Evolutionary conservation across 116 monocot species (phyloP), one percentile per base, ranked within the genome.

Genomic region (Trichopus zeylanicus): DNA sequence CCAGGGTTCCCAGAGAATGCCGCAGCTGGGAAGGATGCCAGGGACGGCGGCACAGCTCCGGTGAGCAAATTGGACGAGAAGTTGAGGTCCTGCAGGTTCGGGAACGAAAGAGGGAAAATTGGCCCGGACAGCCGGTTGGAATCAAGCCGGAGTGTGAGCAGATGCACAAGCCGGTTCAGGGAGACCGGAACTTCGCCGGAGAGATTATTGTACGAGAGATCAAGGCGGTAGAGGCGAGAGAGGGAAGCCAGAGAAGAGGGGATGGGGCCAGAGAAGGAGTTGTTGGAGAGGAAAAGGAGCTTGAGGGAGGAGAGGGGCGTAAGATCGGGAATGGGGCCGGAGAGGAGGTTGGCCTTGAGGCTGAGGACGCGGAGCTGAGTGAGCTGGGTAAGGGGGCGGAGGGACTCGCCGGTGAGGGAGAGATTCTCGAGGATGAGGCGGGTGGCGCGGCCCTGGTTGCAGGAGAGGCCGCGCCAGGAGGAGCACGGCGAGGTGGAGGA

Each of bases 341-440:
- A 76, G 69, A 94, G 63, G 31, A 2, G 22, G 86, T 89, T 89
- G 34, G 39, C 27, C 33, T 89, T 83, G 37, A 95, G 86, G 74
- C 78, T 86, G 33, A 95, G 81, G 18, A 95, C 76, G 26, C 94
- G 74, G 68, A 94, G 86, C 56, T 79, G 69, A 65, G 75, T 68
- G 42, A 93, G 82, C 18, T 53, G 22, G 57, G 81, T 32, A 29
- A 74, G 69, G 11, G 69, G 32, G 20, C 64, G 53, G 48, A 69
- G 31, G 16, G 24, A 27, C 53, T 53, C 9, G 70, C 82, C 82
- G 49, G 79, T 59, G 51, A 93, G 79, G 54, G 69, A 68, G 47
- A 82, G 67, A 28, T 57, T 62, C 31, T 93, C 78, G 23, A 93
- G 82, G 21, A 85, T 82, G 21, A 93, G 74, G 35, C 77, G 82